Evolutionary conservation across 2,329 filamentous ascomycete species (phyloP).

Genomic region (Fusarium oxysporum): DNA sequence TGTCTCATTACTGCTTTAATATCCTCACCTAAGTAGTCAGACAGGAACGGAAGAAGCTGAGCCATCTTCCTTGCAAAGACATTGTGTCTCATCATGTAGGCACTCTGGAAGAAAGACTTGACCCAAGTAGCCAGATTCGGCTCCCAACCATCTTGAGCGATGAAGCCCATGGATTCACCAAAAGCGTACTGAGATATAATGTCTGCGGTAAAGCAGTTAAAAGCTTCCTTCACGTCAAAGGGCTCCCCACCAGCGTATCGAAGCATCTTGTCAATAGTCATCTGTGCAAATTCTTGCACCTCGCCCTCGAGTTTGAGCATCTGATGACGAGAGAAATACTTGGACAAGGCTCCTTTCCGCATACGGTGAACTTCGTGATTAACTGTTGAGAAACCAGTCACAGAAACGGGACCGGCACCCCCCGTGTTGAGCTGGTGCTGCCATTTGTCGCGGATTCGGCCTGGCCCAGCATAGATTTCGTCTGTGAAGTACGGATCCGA

Average conservation of each 20-base stretch:
- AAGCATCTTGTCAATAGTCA: conserved; percentile 49
- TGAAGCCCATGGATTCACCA: conserved; percentile 51
- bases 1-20: conserved; percentile 28
- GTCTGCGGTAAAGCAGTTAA: conserved; percentile 55
- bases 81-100: conserved; percentile 51
- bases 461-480: conserved; percentile 51
- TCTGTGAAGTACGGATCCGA: conserved; percentile 51
- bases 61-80: conserved; percentile 42
- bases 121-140: conserved; percentile 53
- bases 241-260: conserved; percentile 34
- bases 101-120: conserved; percentile 48
- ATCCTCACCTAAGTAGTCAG: conserved; percentile 26
- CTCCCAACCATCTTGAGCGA: conserved; percentile 48
- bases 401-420: conserved; percentile 17
- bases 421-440: conserved; percentile 31
- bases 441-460: conserved; percentile 45
- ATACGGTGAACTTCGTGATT: conserved; percentile 50
- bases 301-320: conserved; percentile 47
- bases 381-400: conserved; percentile 34
- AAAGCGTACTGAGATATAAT: conserved; percentile 54
- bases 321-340: conserved; percentile 51
- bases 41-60: conserved; percentile 4
- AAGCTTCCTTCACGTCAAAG: conserved; percentile 52
- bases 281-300: conserved; percentile 38
- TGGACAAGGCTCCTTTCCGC: conserved; percentile 47